Evolutionary conservation across 768 basidiomycete species (phyloP), one percentile per base, ranked within the genome.

Genomic region (Tephrocybe rancida): DNA sequence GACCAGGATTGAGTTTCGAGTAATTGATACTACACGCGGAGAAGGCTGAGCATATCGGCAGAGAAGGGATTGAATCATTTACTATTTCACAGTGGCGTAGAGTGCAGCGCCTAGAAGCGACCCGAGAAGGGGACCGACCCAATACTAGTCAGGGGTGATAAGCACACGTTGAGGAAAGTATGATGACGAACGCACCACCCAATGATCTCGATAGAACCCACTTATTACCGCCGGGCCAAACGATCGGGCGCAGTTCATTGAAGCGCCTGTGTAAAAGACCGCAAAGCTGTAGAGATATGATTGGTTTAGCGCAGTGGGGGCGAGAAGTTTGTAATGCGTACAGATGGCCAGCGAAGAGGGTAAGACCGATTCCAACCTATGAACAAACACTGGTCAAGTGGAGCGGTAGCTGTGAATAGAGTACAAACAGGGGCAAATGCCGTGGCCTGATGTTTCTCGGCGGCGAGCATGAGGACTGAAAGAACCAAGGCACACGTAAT

Each of bases 401-500:
- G 13, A 34, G 8, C 22, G 25, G 44, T 43, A 38, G 37, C 10
- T 14, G n/a, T 26, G 16, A 61, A 44, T 69, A 41, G 25, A 22
- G 24, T 8, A 44, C 39, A 26, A 56, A 85, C 83, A n/a, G 87
- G 87, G 18, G 86, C 86, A 60, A 87, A 85, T 0, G 86, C 82
- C 1, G 86, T 88, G 2, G 75, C 73, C 24, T 73, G 70, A 59
- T 87, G 86, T 67, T 88, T 88, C 67, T 88, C 87, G 14, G 82
- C 83, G 3, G 87, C 87, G 22, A 88, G 66, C 85, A 88, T 87
- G 56, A 88, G 78, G n/a, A 87, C 83, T 5, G 87, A 73, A 13
- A 86, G 66, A 38, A 83, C 79, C 35, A 88, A 73, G 14, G 75
- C 73, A 11, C 80, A 73, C 13, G 86, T 87, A 58, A 82, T 78